These are phyloP conservation scores for Saturnispora kantuleensis DNA, from an alignment of 805 yeast species.

Conservation along the genomic window DNA sequence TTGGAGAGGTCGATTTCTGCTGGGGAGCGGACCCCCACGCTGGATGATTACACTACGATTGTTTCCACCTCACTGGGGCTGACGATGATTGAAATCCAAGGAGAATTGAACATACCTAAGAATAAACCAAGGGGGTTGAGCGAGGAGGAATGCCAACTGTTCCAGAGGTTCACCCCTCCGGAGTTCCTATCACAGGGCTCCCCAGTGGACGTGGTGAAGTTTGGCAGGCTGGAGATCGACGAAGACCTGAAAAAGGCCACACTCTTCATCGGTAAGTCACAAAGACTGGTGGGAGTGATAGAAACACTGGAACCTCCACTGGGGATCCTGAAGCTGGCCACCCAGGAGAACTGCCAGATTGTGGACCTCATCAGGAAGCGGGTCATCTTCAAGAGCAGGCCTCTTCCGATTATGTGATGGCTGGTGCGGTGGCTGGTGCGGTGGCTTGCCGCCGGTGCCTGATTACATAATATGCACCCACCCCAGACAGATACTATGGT, in stretches of 20 bases:
- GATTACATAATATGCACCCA: neutral
- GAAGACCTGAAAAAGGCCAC: constrained; percentile 39
- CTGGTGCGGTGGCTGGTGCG: neutral
- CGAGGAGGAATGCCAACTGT: constrained; percentile 28
- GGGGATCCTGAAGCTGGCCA: constrained; percentile 45
- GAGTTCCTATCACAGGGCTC: constrained; percentile 2
- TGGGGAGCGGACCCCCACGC: neutral
- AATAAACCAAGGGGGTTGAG: constrained; percentile 25
- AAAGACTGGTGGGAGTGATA: constrained; percentile 54
- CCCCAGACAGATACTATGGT: too few relatives aligned
- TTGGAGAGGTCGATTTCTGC: neutral
- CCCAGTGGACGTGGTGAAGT: constrained; percentile 31
- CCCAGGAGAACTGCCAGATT: constrained; percentile 33
- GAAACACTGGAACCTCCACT: constrained; percentile 54
- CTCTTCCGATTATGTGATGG: constrained; percentile 63
- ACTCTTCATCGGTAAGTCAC: constrained; percentile 57
- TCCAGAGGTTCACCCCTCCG: constrained; percentile 24
- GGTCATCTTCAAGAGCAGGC: constrained; percentile 55
- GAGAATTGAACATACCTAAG: constrained; percentile 48
- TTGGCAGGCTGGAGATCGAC: constrained; percentile 40
- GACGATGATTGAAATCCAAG: constrained; percentile 61
- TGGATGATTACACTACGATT: constrained; percentile 1
- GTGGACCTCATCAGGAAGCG: constrained; percentile 52
- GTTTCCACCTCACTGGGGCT: constrained; percentile 45
- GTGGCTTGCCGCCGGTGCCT: neutral